Base-by-base conservation (phyloP, 1,139 yeast genomes). In the Blastobotrys niveus region DNA sequence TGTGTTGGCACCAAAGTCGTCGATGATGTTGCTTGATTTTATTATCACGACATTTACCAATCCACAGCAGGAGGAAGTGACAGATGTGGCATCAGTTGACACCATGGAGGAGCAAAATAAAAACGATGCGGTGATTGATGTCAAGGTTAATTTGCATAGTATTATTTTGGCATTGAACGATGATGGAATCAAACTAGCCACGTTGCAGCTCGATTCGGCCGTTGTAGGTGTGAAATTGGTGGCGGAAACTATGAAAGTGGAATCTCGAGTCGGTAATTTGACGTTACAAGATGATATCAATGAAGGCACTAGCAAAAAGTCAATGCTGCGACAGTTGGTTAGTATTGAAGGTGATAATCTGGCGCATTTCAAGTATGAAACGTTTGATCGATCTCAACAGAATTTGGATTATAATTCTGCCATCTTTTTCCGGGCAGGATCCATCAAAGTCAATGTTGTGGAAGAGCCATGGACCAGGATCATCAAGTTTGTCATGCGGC, bases 351-450 rank as follows among this genome's bases (percentile, higher is more conserved):
- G 91, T 5, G 76, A 80, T 48, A 84, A 86, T 50, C 69, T 89
- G 45, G 95, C 93, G 0, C 95, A 87, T 58, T 75, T 91, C 54
- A 71, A 75, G 3, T 91, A 89, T 60, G 93, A 87, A 58, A 85
- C 96, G 0, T 84, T 75, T 61, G 95, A 85, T 57, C 68, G 73
- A 5, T 38, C 46, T 5, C 46, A 26, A 7, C 66, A 73, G 31
- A 55, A 55, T 35, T 53, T 58, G 9, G 72, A 77, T 8, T 83
- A 73, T 55, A 77, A 75, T 48, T 77, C 95, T 0, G 65, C 71
- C 14, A 61, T 88, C 17, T 79, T 74, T 41, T 79, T 88, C 61
- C 75, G 78, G 24, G 79, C 93, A 0, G 94, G 94, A 0, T 79
- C 95, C 0, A 68, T 87, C 53, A 76, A 75, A 41, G 64, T 89